phyloP scores from a whole-genome alignment of 2,329 filamentous ascomycete species.

The Fusarium nematophilum region DNA sequence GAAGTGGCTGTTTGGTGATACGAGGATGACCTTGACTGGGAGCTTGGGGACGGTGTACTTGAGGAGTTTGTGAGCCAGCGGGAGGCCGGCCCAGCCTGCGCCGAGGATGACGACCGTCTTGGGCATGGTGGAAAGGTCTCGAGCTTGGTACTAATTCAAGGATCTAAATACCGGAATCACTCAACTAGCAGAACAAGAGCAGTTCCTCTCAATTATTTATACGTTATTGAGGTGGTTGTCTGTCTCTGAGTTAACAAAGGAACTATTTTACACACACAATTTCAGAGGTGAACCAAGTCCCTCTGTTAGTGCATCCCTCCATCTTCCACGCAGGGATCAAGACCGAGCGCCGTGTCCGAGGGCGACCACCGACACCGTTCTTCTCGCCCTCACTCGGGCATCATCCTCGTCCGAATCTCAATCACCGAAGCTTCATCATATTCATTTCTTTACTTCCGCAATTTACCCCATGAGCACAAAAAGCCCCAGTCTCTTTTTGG shows the following conservation, averaged over 20 bases:
- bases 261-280: too few relatives aligned
- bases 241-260: too few relatives aligned
- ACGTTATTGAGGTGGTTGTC: too few relatives aligned
- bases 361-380: slow-evolving; percentile 32
- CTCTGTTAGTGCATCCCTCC: slow-evolving; percentile 19
- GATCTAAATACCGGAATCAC: too few relatives aligned
- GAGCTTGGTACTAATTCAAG: neutral
- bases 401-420: too few relatives aligned
- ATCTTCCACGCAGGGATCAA: slow-evolving; percentile 23
- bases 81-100: slow-evolving; percentile 63
- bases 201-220: neutral
- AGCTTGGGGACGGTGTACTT: slow-evolving; percentile 58
- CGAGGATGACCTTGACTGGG: slow-evolving; percentile 62
- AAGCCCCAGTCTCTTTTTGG: neutral
- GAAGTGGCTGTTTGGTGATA: slow-evolving; percentile 65
- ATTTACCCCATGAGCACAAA: too few relatives aligned
- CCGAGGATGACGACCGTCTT: slow-evolving; percentile 65
- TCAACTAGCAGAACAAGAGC: too few relatives aligned
- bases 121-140: slow-evolving; percentile 50
- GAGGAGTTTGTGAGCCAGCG: slow-evolving; percentile 62
- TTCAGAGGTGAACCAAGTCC: too few relatives aligned
- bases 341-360: slow-evolving; percentile 48
- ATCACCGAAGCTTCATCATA: too few relatives aligned
- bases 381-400: neutral
- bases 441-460: too few relatives aligned